Base-by-base conservation (phyloP, 139 green algal genomes). In the Axilococcus clingmanii region DNA sequence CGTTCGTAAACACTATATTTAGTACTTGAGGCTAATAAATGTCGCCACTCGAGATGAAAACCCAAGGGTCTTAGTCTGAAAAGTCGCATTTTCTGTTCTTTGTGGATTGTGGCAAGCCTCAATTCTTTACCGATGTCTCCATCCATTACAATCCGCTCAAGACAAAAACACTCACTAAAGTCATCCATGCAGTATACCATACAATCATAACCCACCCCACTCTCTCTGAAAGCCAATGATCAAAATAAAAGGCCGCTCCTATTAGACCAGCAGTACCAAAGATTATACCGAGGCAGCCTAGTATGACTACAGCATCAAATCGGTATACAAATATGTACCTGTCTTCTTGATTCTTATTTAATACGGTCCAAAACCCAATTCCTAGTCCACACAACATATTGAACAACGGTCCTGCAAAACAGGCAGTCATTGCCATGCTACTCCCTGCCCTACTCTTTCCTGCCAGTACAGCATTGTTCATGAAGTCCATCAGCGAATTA, bases 381-480 rank as follows among this genome's bases (percentile, higher is more conserved):
- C 57, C 54, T 14, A 79, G 45, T 12, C 58, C 78, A n/a, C 89
- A 48, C 12, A 96, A 67, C 58, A 95, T 78, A 66, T 93, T 96
- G 72, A 94, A 94, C 20, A 95, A 56, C 4, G 87, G 87, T 9
- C 78, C 85, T 17, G 85, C 87, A 57, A 88, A 95, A 68, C 87
- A 95, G 3, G 86, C 87, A 3, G 87, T 94, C 25, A 95, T 80
- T 0, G 87, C 87, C 59, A 89, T 95, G 44, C 66, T 79, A 7
- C 54, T 57, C 24, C 73, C 40, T 19, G 44, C 58, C 2, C n/a
- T 60, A 19, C 52, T 36, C 33, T n/a, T 58, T 12, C 59, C 70
- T 5, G 87, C 87, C 72, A 94, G 86, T 30, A 78, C 72, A 1
- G 63, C 65, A 59, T 96, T 91, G 23, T 76, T 78, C 40, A 87